These are phyloP conservation scores for Balansia obtecta DNA, from an alignment of 2,329 filamentous ascomycete species.

Conservation along the genomic window DNA sequence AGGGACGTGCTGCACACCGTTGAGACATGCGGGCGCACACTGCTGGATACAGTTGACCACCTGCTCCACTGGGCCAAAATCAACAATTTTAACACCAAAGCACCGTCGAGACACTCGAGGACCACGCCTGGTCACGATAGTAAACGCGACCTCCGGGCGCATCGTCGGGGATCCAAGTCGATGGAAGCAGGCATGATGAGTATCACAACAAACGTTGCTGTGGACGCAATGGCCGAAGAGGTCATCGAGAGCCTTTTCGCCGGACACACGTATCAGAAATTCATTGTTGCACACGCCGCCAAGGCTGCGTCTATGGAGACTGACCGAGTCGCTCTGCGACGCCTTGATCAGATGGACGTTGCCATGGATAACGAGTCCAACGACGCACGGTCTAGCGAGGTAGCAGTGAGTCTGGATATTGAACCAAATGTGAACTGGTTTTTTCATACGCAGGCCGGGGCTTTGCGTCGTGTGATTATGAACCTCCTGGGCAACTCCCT, in stretches of 20 bases:
- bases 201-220: slow-evolving; percentile 14
- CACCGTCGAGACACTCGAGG: neutral
- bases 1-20: slow-evolving; percentile 34
- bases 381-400: slow-evolving; percentile 10
- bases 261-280: slow-evolving; percentile 27
- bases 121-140: neutral
- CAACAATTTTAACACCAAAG: slow-evolving; percentile 21
- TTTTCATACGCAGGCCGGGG: slow-evolving; percentile 43
- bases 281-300: slow-evolving; percentile 10
- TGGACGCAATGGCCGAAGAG: slow-evolving; percentile 31
- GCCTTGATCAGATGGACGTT: slow-evolving; percentile 28
- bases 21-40: slow-evolving; percentile 35
- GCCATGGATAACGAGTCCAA: slow-evolving; percentile 13
- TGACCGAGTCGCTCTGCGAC: slow-evolving; percentile 6
- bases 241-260: slow-evolving; percentile 34
- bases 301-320: neutral
- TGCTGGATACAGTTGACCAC: slow-evolving; percentile 43
- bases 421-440: slow-evolving; percentile 42
- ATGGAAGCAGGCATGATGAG: slow-evolving; percentile 9
- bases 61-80: slow-evolving; percentile 44
- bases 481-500: slow-evolving; percentile 51
- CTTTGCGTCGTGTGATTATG: slow-evolving; percentile 42
- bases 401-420: slow-evolving; percentile 21
- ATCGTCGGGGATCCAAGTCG: neutral
- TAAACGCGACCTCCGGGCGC: neutral